Conservation (phyloP, 208 protist species). For the Trypanosoma avium region DNA sequence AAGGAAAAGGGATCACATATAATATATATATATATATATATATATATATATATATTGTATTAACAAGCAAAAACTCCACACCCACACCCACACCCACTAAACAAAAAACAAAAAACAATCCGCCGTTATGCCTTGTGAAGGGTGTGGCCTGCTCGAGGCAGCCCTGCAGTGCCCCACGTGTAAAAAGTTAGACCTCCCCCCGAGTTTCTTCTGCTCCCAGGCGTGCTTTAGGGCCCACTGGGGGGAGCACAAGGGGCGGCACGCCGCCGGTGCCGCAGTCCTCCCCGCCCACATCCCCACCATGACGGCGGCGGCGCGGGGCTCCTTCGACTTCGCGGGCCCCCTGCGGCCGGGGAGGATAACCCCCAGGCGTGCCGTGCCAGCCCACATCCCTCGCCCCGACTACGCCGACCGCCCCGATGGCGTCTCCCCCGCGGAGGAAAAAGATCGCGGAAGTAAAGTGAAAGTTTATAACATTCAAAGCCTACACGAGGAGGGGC, state of each 20-base stretch:
- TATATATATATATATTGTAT: too few relatives aligned
- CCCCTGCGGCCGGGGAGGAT: constrained; percentile 82
- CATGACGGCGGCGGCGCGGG: constrained; percentile 74
- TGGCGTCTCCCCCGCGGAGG: constrained; percentile 70
- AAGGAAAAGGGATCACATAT: too few relatives aligned
- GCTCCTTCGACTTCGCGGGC: constrained; percentile 82
- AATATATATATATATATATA: too few relatives aligned
- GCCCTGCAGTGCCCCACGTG: constrained; percentile 90
- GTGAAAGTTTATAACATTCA: constrained; percentile 77
- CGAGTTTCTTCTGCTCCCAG: constrained; percentile 89
- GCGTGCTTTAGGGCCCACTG: constrained; percentile 90
- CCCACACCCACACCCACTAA: too few relatives aligned
- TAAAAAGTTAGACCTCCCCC: constrained; percentile 87
- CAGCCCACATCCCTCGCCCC: constrained; percentile 63
- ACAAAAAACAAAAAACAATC: background rate
- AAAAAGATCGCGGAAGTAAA: constrained; percentile 70
- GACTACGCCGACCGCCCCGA: constrained; percentile 89
- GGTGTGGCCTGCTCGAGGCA: constrained; percentile 70
- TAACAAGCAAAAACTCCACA: too few relatives aligned
- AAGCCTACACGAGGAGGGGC: constrained; percentile 72
- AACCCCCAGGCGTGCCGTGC: constrained; percentile 79
- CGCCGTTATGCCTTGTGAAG: constrained; percentile 72
- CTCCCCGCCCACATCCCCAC: constrained; percentile 79
- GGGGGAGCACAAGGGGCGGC: constrained; percentile 83
- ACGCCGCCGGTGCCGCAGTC: constrained; percentile 79